Base-by-base conservation (phyloP, 2,329 filamentous ascomycete species). In the Purpureocillium lavendulum region DNA sequence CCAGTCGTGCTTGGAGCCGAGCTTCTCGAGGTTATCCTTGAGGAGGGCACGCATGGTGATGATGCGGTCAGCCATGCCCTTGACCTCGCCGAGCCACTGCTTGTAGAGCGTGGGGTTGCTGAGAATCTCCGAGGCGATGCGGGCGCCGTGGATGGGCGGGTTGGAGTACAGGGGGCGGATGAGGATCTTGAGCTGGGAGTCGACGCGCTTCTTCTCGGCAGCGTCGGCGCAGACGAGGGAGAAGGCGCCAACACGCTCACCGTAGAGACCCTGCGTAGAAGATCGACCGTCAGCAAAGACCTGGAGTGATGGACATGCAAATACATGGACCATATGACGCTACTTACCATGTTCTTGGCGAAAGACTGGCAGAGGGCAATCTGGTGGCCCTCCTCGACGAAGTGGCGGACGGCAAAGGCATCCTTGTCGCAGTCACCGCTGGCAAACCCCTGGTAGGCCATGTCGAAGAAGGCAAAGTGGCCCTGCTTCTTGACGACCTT, bases 401-500 rank as follows among this genome's bases (percentile, higher is more conserved):
- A 98, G 75, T 96, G 75, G 52, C 92, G 82, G 51, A 97, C 77
- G 45, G 92, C 87, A 61, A 90, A 97, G 48, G 92, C 92, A 62
- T 98, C 90, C 66, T 82, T 82, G 73, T 94, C 79, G 49, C 86
- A 92, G 68, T 94, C 79, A 52, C 90, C 90, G 49, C 84, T 92
- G 54, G 90, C 90, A 59, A 98, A 97, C 55, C 90, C 90, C 71
- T 98, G 90, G 76, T 98, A 98, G 49, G 90, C 90, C 89, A 96
- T 96, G 67, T 97, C 90, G 71, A 97, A 98, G 79, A 98, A 96
- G 55, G 87, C 82, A 64, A 84, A 94, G 76, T 97, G 90, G 37
- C 75, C 81, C 63, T 84, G 80, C 61, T 80, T 76, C 77, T 94
- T 94, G 65, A 95, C 80, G 45, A 83, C 84, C 45, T 84, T 70